Conservation (phyloP, 2,329 filamentous ascomycete species). For the Beauveria rudraprayagi region DNA sequence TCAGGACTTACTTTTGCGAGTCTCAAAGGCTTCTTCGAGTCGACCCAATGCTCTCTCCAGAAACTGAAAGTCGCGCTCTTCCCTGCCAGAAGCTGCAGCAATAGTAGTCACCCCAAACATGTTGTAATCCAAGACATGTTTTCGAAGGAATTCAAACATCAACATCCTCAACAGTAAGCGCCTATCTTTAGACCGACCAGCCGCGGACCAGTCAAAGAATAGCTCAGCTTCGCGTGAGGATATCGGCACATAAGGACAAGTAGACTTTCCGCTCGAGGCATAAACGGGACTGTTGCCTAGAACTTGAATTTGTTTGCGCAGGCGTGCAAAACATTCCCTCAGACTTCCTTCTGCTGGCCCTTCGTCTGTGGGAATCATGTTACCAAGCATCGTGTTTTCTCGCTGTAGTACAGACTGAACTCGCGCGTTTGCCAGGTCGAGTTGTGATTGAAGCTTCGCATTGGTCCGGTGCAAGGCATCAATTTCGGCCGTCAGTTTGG, state of each 20-base stretch:
- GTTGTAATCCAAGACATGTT: neutral
- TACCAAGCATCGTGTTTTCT: neutral
- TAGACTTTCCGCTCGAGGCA: neutral
- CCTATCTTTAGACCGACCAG: neutral
- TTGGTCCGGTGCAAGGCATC: neutral
- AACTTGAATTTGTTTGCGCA: neutral
- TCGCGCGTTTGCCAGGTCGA: neutral
- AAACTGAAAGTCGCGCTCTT: accelerated
- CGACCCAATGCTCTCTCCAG: neutral
- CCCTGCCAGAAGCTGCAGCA: neutral
- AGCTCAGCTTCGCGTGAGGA: neutral
- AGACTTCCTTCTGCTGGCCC: neutral
- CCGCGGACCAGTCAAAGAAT: neutral
- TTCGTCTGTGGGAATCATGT: neutral
- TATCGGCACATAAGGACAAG: neutral
- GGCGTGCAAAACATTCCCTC: neutral
- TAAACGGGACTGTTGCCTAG: neutral
- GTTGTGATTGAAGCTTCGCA: neutral
- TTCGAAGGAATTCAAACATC: neutral
- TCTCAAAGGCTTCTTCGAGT: neutral
- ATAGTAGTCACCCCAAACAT: neutral
- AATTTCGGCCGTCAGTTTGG: neutral
- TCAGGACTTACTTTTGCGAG: neutral
- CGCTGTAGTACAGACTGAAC: neutral
- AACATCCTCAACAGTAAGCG: neutral